Base-by-base conservation (phyloP, 1,284 basidiomycete species). In the Meripilus lineatus region DNA sequence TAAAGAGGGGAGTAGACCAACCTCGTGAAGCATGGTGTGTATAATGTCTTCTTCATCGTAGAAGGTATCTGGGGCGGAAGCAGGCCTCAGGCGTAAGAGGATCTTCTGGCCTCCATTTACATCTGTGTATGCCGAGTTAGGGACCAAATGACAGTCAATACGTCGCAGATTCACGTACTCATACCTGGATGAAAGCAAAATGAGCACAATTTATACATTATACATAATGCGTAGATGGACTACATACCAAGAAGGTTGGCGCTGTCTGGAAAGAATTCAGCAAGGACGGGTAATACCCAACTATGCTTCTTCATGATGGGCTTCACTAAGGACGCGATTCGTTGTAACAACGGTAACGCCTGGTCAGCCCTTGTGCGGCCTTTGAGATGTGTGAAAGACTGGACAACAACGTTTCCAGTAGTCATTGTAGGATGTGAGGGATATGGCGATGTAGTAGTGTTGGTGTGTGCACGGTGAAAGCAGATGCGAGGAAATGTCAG, bases 1-100 rank as follows among this genome's bases (percentile, higher is more conserved):
- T 32, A 30, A 26, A 38, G 20, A 33, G 17, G 24, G 4, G 5
- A 34, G 13, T 20, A 26, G 10, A 50, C 62, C 48, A 30, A 84
- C 89, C 71, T 94, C 91, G 56, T 94, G 91, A 5, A 94, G 72
- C 89, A 94, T 90, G 2, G 84, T 84, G 41, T 74, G 71, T 14
- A 87, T 71, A 4, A 91, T 70, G 32, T 86, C 76, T 43, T 89
- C 85, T 54, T 85, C 77, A 10, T 86, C 80, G 47, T 81, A 77
- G 58, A 95, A 93, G 1, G 80, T 79, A 56, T 81, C 75, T 0
- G 79, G 74, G n/a, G 75, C 72, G 48, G 75, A 71, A 3, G 81
- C 69, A 8, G 84, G 89, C 14, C 92, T 75, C 14, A 94, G 68
- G 22, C 92, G 76, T 11, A 95, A 61, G 18, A 89, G 73, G 44